Conservation (phyloP, 371 early-diverging fungal species). For the Mortierella sp. region DNA sequence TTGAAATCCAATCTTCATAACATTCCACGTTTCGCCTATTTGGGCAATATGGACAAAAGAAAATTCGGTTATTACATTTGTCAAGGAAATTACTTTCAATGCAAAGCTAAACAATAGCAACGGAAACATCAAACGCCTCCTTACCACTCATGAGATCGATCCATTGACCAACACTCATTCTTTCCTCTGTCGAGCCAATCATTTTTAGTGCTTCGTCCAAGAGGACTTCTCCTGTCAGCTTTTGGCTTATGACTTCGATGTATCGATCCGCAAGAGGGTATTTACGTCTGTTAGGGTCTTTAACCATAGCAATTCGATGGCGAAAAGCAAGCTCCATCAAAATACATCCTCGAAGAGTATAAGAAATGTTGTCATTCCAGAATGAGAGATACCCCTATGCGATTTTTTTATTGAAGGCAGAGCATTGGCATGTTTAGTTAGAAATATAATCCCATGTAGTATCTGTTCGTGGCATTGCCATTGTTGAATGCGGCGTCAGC, state of each 20-base stretch:
- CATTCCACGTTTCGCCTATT: constrained; percentile 97
- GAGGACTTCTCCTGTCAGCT: constrained; percentile 93
- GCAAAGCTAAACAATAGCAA: too few relatives aligned
- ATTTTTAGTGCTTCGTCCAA: constrained; percentile 94
- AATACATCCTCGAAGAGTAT: constrained; percentile 95
- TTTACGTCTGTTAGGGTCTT: constrained; percentile 86
- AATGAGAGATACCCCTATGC: constrained; percentile 93
- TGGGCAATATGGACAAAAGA: neutral
- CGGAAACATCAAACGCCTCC: constrained; percentile 12
- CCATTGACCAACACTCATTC: constrained; percentile 90
- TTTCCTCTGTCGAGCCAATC: constrained; percentile 80
- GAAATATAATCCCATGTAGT: neutral
- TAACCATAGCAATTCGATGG: constrained; percentile 87
- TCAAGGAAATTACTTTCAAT: neutral
- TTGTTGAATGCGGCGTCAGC: neutral
- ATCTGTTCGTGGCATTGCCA: neutral
- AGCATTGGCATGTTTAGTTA: neutral
- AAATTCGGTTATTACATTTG: neutral
- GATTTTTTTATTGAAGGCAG: neutral
- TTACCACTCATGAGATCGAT: constrained; percentile 96
- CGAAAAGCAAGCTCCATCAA: constrained; percentile 95
- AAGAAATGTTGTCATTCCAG: constrained; percentile 98
- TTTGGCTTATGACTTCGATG: constrained; percentile 86
- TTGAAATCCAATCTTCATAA: constrained; percentile 96
- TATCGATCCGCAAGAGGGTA: constrained; percentile 83